Evolutionary conservation across 768 basidiomycete species (phyloP), one percentile per base, ranked within the genome.

Genomic region (Xerocomellus amylosporus): DNA sequence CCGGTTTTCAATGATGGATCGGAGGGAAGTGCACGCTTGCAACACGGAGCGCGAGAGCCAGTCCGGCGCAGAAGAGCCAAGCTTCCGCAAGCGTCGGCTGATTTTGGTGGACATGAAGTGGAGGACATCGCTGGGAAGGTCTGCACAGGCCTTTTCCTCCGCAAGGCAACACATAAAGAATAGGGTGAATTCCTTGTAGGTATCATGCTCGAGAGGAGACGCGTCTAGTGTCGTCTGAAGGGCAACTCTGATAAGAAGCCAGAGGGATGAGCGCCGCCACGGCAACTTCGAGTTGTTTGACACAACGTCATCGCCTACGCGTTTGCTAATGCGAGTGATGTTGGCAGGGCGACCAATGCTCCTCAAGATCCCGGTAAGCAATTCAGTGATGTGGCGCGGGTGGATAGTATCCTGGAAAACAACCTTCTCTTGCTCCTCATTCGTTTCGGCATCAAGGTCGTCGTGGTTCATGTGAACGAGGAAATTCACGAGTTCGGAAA

Each of bases 191-290:
- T 33, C 40, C 36, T 74, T 74, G 62, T 74, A 74, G 5, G 63
- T 44, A 5, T 22, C 39, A 4, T 24, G 38, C 10, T 58, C 66
- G 13, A 50, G 19, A 40, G 19, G 40, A 43, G 58, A 58, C 36
- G 55, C 56, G 17, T 42, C 56, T 20, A 73, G 63, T 0, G 73
- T 68, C 0, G 70, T 75, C 58, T 79, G 78, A 26, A 79, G 54
- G 2, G 71, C 30, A 30, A 30, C 30, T 10, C 30, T 30, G 30
- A 30, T 30, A 12, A 30, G 30, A 30, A 30, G 30, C 70, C 80
- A 82, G 13, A 79, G 64, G 1, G 77, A 67, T 10, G 78, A 77
- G 33, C 81, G 69, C 28, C 82, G 65, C 80, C 80, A 83, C 73
- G 81, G 46, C 17, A 70, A 66, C 22, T 56, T 47, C 4, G 74